Evolutionary conservation across 257 asterid species (phyloP).

Genomic region (Handroanthus guayacan): DNA sequence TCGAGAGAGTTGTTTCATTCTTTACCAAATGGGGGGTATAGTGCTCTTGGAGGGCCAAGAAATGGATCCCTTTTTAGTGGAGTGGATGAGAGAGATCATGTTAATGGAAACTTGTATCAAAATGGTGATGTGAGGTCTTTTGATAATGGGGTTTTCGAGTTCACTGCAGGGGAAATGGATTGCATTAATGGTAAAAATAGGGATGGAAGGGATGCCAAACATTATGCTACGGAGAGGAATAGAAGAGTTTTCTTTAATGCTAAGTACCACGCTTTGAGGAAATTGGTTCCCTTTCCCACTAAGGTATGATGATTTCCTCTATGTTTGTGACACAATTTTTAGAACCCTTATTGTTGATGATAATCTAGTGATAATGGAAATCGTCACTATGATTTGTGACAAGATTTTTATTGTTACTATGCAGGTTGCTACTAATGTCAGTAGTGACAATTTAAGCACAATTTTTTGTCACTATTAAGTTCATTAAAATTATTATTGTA

Average conservation of each 20-base stretch:
- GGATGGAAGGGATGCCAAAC: slow-evolving; percentile 69
- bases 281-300: slow-evolving; percentile 68
- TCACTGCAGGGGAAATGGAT: slow-evolving; percentile 62
- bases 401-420: too few species aligned
- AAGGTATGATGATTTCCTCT: slow-evolving; percentile 55
- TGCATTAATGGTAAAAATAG: slow-evolving; percentile 49
- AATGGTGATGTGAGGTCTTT: slow-evolving; percentile 56
- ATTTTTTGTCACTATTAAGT: too few species aligned
- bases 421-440: too few species aligned
- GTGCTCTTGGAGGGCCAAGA: slow-evolving; percentile 44
- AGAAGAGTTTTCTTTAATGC: slow-evolving; percentile 75
- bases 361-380: too few species aligned
- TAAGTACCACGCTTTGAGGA: slow-evolving; percentile 62
- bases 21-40: slow-evolving; percentile 59
- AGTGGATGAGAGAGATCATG: slow-evolving; percentile 65
- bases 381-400: too few species aligned
- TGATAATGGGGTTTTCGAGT: slow-evolving; percentile 70
- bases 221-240: slow-evolving; percentile 78
- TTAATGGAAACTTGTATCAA: slow-evolving; percentile 50
- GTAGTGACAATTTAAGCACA: too few species aligned
- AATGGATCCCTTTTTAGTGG: slow-evolving; percentile 62
- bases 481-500: too few species aligned
- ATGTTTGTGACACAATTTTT: background rate
- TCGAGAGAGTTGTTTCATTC: slow-evolving; percentile 78
- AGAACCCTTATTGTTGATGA: too few species aligned